Base-by-base conservation (phyloP, 345 rosid genomes). In the Erysimum cheiranthoides region DNA sequence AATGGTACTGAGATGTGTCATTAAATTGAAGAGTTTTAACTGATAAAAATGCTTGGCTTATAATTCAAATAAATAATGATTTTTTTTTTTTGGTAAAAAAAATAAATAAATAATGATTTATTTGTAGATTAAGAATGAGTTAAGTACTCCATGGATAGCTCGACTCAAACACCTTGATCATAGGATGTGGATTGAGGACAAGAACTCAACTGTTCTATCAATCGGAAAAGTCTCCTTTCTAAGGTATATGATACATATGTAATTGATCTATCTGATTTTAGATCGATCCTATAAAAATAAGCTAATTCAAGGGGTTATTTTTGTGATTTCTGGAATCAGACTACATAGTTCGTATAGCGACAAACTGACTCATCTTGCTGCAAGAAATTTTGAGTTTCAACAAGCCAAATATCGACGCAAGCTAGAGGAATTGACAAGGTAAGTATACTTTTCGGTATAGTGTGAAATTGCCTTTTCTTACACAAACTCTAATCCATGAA, bases 151-250 rank as follows among this genome's bases (percentile, higher is more conserved):
- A 17, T 88, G 91, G 91, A 66, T 82, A 7, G 86, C 90, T 38
- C 81, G 89, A 63, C 62, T 81, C 68, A 91, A 82, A 36, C 91
- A 85, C 66, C 75, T 88, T 43, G 91, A 88, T 35, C 84, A 90
- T 61, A 83, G 96, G 61, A 79, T 34, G 73, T 85, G 85, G 88
- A 82, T 90, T 42, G 93, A 88, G 76, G 86, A 85, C 42, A 80
- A 67, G 8, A 67, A 84, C 45, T 77, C 54, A 54, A 58, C 73
- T 68, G 75, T 76, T 69, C 21, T 85, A 12, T 87, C 86, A 83
- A 42, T 72, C 61, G 96, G 82, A 32, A 85, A 84, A 58, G 21
- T 77, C 70, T 87, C 84, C 8, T 84, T 59, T 69, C 73, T 78
- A 39, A 86, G 96, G 93, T 86, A 73, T 31, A 28, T 2, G n/a